Evolutionary conservation across 2,329 filamentous ascomycete genomes (phyloP).

Genomic region (Xylariales sp.): DNA sequence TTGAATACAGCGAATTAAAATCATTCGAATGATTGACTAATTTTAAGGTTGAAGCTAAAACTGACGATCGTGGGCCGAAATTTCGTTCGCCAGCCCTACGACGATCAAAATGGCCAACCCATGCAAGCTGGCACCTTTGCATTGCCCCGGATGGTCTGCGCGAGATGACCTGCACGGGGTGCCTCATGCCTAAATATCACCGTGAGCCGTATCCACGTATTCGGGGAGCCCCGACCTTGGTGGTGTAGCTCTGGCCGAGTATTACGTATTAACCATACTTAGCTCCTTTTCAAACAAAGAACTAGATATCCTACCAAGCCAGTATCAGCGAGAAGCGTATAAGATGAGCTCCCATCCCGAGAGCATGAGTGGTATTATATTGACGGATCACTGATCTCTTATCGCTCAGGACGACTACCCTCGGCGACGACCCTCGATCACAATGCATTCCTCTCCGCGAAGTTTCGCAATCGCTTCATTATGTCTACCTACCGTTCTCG

Average conservation of each 20-base stretch:
- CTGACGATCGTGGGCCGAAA: neutral
- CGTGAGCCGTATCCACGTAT: neutral
- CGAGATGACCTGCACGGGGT: neutral
- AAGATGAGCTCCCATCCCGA: neutral
- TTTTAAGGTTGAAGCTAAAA: neutral
- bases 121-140: neutral
- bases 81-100: neutral
- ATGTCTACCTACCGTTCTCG: slow-evolving; percentile 28
- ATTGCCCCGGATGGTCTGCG: neutral
- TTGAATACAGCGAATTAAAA: neutral
- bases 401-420: neutral
- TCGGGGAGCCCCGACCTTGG: neutral
- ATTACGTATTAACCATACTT: neutral
- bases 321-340: slow-evolving; percentile 5
- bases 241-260: neutral
- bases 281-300: neutral
- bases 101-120: neutral
- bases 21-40: neutral
- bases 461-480: slow-evolving; percentile 17
- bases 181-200: neutral
- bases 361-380: neutral
- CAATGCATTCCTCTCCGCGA: slow-evolving; percentile 18
- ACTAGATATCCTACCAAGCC: neutral
- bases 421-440: neutral
- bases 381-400: neutral